Conservation (phyloP, 805 yeast genomes). For the Candida golubevii region DNA sequence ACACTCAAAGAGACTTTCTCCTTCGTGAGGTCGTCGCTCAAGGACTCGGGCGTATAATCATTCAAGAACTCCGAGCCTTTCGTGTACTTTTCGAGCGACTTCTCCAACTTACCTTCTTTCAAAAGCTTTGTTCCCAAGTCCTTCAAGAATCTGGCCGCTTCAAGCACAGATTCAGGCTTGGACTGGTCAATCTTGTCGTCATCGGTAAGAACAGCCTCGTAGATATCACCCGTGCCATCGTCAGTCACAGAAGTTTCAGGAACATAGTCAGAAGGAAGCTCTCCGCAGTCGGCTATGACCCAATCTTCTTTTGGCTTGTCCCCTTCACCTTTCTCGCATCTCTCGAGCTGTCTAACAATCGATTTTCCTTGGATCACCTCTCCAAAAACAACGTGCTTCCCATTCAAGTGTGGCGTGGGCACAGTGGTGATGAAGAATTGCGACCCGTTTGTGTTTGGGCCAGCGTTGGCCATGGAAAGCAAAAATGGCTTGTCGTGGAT, state of each 20-base stretch:
- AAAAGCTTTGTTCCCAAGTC: constrained; percentile 72
- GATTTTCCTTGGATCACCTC: constrained; percentile 78
- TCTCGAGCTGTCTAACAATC: constrained; percentile 73
- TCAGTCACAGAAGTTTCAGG: constrained; percentile 47
- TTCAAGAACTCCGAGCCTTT: constrained; percentile 69
- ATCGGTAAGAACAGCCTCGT: constrained; percentile 71
- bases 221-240: constrained; percentile 83
- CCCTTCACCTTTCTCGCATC: constrained; percentile 53
- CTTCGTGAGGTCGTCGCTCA: constrained; percentile 50
- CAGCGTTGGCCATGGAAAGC: constrained; percentile 96
- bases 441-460: constrained; percentile 97
- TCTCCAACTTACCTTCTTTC: constrained; percentile 55
- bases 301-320: constrained; percentile 75
- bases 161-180: constrained; percentile 61
- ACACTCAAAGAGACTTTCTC: constrained; percentile 52
- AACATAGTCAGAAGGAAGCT: constrained; percentile 56
- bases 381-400: constrained; percentile 94
- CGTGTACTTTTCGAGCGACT: constrained; percentile 62
- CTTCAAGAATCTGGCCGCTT: constrained; percentile 63
- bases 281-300: constrained; percentile 75
- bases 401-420: constrained; percentile 84
- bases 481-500: constrained; percentile 82
- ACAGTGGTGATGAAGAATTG: constrained; percentile 96
- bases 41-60: constrained; percentile 70
- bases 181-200: constrained; percentile 60